Base-by-base conservation (phyloP, 441 rosid genomes). In the Hura crepitans region DNA sequence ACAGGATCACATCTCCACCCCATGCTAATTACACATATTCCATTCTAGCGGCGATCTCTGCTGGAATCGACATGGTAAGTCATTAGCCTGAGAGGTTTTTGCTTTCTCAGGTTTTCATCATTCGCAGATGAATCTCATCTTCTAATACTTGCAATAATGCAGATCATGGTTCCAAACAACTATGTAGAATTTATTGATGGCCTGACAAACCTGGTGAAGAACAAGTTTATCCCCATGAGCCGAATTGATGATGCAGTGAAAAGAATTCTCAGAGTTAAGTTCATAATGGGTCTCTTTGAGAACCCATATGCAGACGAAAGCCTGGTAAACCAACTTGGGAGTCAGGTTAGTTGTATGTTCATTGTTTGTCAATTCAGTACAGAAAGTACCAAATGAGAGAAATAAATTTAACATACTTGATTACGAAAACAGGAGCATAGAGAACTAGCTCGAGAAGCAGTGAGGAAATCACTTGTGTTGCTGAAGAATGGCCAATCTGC, bases 361-460 rank as follows among this genome's bases (percentile, higher is more conserved):
- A 14, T 54, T 15, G 22, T 12, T 68, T 13, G 50, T 42, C 10
- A 61, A 14, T 30, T 56, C 61, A 28, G 12, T 18, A n/a, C 11
- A 22, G 46, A 9, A 42, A 42, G 15, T 42, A 42, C 23, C 9
- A 51, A 20, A 35, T 4, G 42, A 27, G 4, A 58, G 42, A 25
- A 12, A 47, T 23, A 9, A 12, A 31, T n/a, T 14, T 42, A 54
- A 4, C 54, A 18, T 0, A 25, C 23, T 20, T 43, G 53, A 65
- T 12, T 6, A 20, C 20, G 51, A 30, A 37, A 68, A 70, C 81
- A 86, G 92, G 79, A 87, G 57, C 92, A 87, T 20, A 83, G 96
- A 69, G 81, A 86, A 73, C 74, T 89, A 78, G 96, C 92, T 3
- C 81, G 88, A 67, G 92, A 89, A 74, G 96, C 91, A 5, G 92